Evolutionary conservation across 305 asterid genomes (phyloP).

Genomic region (Striga hermonthica): DNA sequence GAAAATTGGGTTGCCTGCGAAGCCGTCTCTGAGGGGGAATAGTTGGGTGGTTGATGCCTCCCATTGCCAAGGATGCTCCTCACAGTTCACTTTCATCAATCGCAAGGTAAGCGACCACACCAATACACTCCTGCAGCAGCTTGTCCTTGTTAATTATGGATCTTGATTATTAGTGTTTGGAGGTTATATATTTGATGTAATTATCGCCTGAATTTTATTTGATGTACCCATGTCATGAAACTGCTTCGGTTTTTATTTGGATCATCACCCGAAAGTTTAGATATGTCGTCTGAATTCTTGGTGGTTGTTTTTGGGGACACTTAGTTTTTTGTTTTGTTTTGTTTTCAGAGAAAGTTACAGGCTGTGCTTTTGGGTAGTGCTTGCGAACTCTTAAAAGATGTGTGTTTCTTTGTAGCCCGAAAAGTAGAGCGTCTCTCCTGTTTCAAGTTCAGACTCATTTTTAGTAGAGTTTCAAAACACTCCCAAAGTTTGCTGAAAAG

Average conservation of each 20-base stretch:
- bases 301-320: too few species aligned
- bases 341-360: too few species aligned
- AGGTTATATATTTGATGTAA: slow-evolving; percentile 8
- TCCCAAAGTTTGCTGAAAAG: too few species aligned
- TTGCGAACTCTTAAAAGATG: too few species aligned
- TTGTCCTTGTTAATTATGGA: slow-evolving; percentile 6
- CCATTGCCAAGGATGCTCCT: slow-evolving; percentile 94
- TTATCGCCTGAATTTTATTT: background rate
- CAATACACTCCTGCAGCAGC: background rate
- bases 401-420: too few species aligned
- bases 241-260: slow-evolving; percentile 13
- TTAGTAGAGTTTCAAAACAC: too few species aligned
- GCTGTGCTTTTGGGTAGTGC: too few species aligned
- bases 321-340: too few species aligned
- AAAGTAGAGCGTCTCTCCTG: too few species aligned
- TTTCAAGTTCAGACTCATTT: too few species aligned
- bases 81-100: slow-evolving; percentile 93
- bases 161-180: slow-evolving; percentile 22
- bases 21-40: slow-evolving; percentile 81
- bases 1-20: slow-evolving; percentile 88
- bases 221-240: slow-evolving; percentile 2
- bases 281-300: too few species aligned
- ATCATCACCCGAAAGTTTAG: slow-evolving; percentile 1
- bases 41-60: slow-evolving; percentile 93
- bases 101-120: slow-evolving; percentile 70